phyloP scores from a whole-genome alignment of 1,139 yeast species.

The Sugiyamaella castrensis region DNA sequence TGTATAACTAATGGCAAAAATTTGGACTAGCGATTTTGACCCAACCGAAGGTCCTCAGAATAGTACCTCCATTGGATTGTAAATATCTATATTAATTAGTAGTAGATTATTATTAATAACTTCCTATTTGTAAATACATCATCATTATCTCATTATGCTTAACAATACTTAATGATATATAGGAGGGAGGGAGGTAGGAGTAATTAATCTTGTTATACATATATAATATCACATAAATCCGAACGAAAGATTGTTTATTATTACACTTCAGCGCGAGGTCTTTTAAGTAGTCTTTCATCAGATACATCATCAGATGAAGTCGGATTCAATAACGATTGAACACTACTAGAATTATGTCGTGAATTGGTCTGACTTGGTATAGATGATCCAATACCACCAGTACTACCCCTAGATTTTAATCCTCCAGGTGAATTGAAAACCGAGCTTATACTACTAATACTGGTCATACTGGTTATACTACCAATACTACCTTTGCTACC shows the following conservation, averaged over 20 bases:
- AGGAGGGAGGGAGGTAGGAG: too few species aligned
- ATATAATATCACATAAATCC: too few species aligned
- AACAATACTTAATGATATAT: not conserved
- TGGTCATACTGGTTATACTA: constrained; percentile 8
- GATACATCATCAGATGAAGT: constrained; percentile 13
- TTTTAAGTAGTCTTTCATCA: constrained; percentile 15
- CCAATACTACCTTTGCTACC: constrained; percentile 11
- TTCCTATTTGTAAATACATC: too few species aligned
- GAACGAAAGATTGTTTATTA: too few species aligned
- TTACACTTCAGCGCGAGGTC: constrained; percentile 9
- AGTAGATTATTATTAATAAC: not conserved
- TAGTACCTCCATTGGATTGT: not conserved
- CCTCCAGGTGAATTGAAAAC: constrained; percentile 11
- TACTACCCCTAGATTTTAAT: constrained; percentile 3
- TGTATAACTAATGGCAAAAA: too few species aligned
- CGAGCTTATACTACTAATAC: constrained; percentile 12
- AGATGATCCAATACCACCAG: constrained; percentile 1
- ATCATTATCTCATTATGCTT: not conserved
- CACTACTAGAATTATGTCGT: constrained; percentile 19
- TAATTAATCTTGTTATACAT: too few species aligned
- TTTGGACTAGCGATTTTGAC: too few species aligned
- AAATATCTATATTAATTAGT: not conserved
- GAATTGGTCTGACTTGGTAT: constrained; percentile 8
- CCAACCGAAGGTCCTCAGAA: too few species aligned
- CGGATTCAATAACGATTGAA: constrained; percentile 29